phyloP scores from a whole-genome alignment of 495 filamentous ascomycete species.

The Cairneyella variabilis region DNA sequence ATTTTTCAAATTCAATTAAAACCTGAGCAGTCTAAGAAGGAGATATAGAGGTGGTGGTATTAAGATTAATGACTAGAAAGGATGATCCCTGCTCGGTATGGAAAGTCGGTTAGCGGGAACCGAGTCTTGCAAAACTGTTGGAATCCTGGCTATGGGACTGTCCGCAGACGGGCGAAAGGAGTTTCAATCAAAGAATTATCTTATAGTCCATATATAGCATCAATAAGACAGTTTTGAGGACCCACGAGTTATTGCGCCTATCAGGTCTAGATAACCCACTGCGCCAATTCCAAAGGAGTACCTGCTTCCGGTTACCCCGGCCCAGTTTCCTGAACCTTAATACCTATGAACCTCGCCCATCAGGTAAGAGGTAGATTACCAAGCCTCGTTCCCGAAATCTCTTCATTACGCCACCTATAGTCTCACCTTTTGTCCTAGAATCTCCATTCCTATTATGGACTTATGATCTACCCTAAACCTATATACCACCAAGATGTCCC shows the following conservation, averaged over 20 bases:
- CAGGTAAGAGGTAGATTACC: no score
- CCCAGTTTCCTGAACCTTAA: background rate
- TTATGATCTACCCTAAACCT: no score
- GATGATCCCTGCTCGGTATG: background rate
- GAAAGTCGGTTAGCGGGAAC: background rate
- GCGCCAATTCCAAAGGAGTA: background rate
- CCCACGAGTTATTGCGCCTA: background rate
- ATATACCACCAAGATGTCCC: no score
- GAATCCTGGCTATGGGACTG: background rate
- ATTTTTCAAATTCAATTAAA: background rate
- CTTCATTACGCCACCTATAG: no score
- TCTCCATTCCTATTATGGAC: no score
- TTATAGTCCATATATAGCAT: background rate
- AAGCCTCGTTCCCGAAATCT: no score
- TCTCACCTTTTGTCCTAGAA: no score
- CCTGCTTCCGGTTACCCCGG: background rate
- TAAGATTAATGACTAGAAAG: background rate
- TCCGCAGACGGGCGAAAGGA: background rate
- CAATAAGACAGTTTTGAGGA: background rate
- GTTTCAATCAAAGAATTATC: background rate
- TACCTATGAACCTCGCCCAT: no score
- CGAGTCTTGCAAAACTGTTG: background rate
- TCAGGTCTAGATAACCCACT: background rate
- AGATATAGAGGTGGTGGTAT: background rate
- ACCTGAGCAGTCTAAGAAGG: background rate